Evolutionary conservation across 345 rosid genomes (phyloP), one percentile per base, ranked within the genome.

Genomic region (Raphanus sativus): DNA sequence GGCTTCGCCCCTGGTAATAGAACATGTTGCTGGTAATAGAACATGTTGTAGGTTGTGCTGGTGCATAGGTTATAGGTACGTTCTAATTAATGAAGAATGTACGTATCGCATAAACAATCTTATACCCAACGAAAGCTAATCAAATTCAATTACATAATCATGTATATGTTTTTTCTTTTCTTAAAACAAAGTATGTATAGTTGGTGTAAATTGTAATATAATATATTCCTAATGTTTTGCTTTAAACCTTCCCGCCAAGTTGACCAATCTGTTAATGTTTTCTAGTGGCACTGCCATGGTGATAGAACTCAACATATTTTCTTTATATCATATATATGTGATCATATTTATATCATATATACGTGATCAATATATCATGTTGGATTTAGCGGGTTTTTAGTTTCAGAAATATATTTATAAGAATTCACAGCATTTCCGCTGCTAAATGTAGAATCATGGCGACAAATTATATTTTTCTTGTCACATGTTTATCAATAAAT

Each of bases 261-360:
- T 66, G 66, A 71, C 59, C 58, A 71, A 16, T 26, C 58, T 4
- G 38, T 60, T 21, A 56, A 58, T 58, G 67, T 60, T 59, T 26
- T 60, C 40, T 5, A n/a, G 29, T 60, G 59, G 63, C 38, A n/a
- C n/a, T 67, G 36, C 52, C 59, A 67, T 67, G 13, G 26, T 25
- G 69, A 11, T 38, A 6, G 50, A 48, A 40, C 48, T 40, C 48
- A 40, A 11, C 10, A 40, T 40, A 40, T 40, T 28, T 21, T 21
- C 21, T 21, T 21, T 21, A 21, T 21, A 21, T 21, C 21, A n/a
- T n/a, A n/a, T n/a, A n/a, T n/a, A n/a, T n/a, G n/a, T n/a, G n/a
- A n/a, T n/a, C n/a, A n/a, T n/a, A n/a, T n/a, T n/a, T n/a, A n/a
- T n/a, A n/a, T n/a, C n/a, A 21, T 21, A 21, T 21, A 21, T 21